Conservation (phyloP, 371 early-diverging fungal species). For the Mucor velutinosus region DNA sequence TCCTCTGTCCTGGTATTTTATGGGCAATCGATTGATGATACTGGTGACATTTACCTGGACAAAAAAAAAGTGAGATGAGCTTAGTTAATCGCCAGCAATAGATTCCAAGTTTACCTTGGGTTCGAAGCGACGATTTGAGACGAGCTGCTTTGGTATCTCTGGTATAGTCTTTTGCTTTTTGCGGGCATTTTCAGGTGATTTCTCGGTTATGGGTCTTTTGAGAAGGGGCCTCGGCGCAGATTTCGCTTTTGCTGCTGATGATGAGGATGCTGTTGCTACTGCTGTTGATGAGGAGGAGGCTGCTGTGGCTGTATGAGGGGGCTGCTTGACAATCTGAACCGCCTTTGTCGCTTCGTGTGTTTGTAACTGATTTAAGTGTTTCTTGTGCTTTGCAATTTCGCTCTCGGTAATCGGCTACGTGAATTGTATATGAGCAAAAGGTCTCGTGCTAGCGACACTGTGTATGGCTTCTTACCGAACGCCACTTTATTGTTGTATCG, state of each 20-base stretch:
- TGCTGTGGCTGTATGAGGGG: neutral
- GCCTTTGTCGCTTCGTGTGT: neutral
- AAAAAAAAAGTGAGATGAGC: neutral
- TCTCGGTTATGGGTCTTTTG: neutral
- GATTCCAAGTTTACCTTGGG: neutral
- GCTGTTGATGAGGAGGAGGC: neutral
- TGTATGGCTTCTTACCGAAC: constrained; percentile 14
- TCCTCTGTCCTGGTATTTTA: constrained; percentile 3
- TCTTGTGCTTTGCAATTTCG: constrained; percentile 4
- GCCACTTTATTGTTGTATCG: constrained; percentile 30
- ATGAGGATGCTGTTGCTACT: neutral
- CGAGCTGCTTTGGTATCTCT: neutral
- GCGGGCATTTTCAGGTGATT: neutral
- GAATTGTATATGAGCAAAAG: neutral
- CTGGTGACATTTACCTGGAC: constrained; percentile 24
- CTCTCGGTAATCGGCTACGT: neutral
- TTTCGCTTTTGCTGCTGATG: neutral
- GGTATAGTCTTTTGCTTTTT: neutral
- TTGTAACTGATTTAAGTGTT: constrained; percentile 26
- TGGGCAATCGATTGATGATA: constrained; percentile 23
- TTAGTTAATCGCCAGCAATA: neutral
- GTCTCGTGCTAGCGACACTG: neutral
- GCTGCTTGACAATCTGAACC: neutral
- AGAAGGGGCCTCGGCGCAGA: neutral
- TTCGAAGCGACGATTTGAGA: constrained; percentile 5